Evolutionary conservation across 139 green algal genomes (phyloP).

Genomic region (Chlamydomonas schloesseri): DNA sequence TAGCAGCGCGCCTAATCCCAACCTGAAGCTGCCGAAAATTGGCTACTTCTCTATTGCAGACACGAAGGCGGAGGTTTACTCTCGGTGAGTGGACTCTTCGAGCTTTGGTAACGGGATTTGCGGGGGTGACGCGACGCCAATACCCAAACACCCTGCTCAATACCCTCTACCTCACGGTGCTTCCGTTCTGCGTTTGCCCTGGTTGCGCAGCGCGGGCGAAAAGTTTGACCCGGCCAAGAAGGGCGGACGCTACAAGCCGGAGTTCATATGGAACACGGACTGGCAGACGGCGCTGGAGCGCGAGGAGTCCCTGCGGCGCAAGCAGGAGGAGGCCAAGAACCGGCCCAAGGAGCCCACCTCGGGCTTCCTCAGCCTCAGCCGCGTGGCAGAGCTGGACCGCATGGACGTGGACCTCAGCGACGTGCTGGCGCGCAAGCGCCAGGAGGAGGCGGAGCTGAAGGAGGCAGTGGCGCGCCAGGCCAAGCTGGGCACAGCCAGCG

Average conservation of each 20-base stretch:
- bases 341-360: background rate
- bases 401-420: constrained; percentile 79
- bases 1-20: background rate
- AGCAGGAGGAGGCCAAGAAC: constrained; percentile 44
- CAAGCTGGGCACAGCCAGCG: no score
- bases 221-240: constrained; percentile 72
- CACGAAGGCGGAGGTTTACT: constrained; percentile 56
- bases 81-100: background rate
- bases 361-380: constrained; percentile 66
- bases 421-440: constrained; percentile 49
- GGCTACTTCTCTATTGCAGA: constrained; percentile 66
- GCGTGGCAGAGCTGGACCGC: constrained; percentile 66
- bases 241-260: constrained; percentile 76
- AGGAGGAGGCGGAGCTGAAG: background rate
- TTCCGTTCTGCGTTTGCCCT: background rate
- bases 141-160: no score
- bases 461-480: background rate
- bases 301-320: constrained; percentile 48
- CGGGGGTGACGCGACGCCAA: no score
- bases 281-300: constrained; percentile 69
- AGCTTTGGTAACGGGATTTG: no score
- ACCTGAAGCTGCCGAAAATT: constrained; percentile 54
- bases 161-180: no score
- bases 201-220: constrained; percentile 52
- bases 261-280: constrained; percentile 93